Base-by-base conservation (phyloP, 352 stramenopile genomes). In the Phytopythium boreale region DNA sequence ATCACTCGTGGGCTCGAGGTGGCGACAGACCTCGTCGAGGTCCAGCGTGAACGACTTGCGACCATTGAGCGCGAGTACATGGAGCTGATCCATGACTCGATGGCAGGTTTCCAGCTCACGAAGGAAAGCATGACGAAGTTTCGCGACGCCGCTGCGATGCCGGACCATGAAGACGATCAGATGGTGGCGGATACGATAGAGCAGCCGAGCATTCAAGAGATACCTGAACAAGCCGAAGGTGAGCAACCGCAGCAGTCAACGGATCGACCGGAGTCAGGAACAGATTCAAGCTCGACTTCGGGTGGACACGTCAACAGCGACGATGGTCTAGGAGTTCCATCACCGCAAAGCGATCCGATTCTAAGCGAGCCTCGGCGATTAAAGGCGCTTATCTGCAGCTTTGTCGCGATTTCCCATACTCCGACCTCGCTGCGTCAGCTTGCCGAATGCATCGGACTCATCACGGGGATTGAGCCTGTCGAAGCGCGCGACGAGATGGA, bases 401-500 rank as follows among this genome's bases (percentile, higher is more conserved):
- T 93, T 52, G 56, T 62, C 1, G 59, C 68, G 0, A 62, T 89
- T 11, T 41, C 65, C 1, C 77, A 73, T 1, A 72, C 79, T 6
- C 77, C 82, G 4, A 82, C 79, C 2, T 77, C 77, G 2, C 69
- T 92, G 41, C 82, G 78, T 17, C 81, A 90, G 31, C 67, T 93
- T 4, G 76, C 81, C 0, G 83, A 92, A 53, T 93, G 83, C 34
- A 46, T 92, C 26, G 82, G 85, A 9, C 51, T 91, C 14, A 80
- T 93, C 24, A 72, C 91, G n/a, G 69, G 65, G 8, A 82, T 93
- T 15, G 69, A 84, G 43, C 79, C 85, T 4, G 67, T 91, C 2
- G 72, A 88, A 64, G 67, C 70, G 0, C 81, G 50, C 14, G 83
- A 92, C 61, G 81, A 90, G 41, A 68, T 89, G 57, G 82, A 93